A percentile compares a stretch with the other conserved stretches of the same genome.
Conservation (phyloP, 306 rosid genomes). For the Rosa multiflora region DNA sequence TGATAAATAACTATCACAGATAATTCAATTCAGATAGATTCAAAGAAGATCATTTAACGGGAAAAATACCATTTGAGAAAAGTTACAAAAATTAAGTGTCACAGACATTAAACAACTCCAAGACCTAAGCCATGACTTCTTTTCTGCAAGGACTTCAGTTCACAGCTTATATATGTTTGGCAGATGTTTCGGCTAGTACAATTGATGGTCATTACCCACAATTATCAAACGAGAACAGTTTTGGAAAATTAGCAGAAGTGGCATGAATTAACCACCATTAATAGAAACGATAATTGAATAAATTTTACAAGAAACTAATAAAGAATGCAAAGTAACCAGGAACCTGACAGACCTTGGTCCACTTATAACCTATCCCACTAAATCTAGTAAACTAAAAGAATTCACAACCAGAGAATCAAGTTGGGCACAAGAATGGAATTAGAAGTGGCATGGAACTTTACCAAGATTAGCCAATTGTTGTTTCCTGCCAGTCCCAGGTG, state of each 20-base stretch:
- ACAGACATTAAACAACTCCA: neutral
- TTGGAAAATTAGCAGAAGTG: constrained; percentile 11
- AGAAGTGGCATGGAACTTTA: constrained; percentile 24
- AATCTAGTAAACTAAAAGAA: constrained; percentile 11
- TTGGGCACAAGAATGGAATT: neutral
- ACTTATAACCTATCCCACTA: neutral
- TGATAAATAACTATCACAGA: neutral
- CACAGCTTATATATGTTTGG: constrained; percentile 13
- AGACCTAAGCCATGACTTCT: constrained; percentile 4
- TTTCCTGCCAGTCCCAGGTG: constrained; percentile 89
- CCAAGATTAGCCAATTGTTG: constrained; percentile 85
- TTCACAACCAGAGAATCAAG: neutral
- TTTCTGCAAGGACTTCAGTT: neutral
- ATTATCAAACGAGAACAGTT: neutral
- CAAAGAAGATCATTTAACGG: neutral
- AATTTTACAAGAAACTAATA: neutral
- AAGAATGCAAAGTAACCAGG: neutral
- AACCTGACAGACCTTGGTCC: neutral
- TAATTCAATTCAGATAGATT: no score
- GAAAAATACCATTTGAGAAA: neutral
- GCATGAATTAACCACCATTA: constrained; percentile 13
- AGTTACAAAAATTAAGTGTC: neutral
- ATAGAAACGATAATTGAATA: neutral
- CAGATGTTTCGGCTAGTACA: constrained; percentile 14
- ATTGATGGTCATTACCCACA: neutral